Base-by-base conservation (phyloP, 495 filamentous ascomycete species). In the Durotheca rogersii region DNA sequence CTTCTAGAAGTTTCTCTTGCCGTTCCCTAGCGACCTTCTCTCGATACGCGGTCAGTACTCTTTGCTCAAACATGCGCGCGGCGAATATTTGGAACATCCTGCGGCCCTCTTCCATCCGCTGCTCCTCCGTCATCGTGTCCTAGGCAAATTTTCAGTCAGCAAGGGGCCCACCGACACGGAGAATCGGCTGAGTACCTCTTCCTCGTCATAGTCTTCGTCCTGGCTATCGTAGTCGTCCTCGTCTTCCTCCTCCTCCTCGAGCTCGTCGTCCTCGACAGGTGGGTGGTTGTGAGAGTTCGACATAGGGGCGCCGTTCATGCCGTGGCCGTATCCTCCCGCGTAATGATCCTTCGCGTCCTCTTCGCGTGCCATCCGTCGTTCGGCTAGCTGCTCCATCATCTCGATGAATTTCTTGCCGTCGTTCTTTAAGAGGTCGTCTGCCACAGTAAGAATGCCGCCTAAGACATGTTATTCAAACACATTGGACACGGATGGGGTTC, bases 51-150 rank as follows among this genome's bases (percentile, higher is more conserved):
- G 86, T 90, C 46, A 99, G 79, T 7, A 99, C 93, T 55, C 93
- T 78, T 67, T 97, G 94, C 68, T 99, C 93, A 65, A 99, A 99
- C 93, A 99, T 99, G 53, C 93, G 81, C 30, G 93, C 93, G 41
- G 93, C 93, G 69, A 99, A 98, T 66, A 99, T 99, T 67, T 99
- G 93, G 66, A 99, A 99, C 93, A 99, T 99, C 50, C 93, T 79
- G 39, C 94, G 81, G 38, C 93, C 93, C 73, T 98, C 93, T 64
- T 99, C 90, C 93, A 99, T 97, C 25, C 93, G 88, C 70, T 99
- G 92, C 66, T 94, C 88, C 71, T 97, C 92, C 10, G 90, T 96
- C 89, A 97, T 94, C 20, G 87, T 81, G 61, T 95, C 90, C 93
- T 96, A 65, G 30, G 56, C 44, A 41, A 33, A 50, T 48, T 41